Base-by-base conservation (phyloP, 1,139 yeast species). In the Meyerozyma sp. region DNA sequence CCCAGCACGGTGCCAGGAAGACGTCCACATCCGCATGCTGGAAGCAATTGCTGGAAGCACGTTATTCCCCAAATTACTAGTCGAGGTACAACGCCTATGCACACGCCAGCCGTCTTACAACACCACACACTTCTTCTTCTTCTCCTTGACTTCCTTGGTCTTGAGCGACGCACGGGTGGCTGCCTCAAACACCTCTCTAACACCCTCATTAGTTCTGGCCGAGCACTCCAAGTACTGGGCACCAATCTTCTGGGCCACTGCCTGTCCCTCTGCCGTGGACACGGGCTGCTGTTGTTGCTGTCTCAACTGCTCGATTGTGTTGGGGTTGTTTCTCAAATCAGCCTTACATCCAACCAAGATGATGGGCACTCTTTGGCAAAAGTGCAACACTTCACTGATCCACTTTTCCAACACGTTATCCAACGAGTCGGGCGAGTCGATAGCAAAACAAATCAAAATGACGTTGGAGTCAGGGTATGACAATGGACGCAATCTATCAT, bases 301-400 rank as follows among this genome's bases (percentile, higher is more conserved):
- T 62, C 87, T 77, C 65, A 89, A 77, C 56, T 78, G 82, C 62
- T 84, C 90, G 55, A 85, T 79, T 39, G 93, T 86, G 54, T 75
- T 77, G 28, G 82, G 82, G 64, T 90, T 94, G 65, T 84, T 77
- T 74, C 97, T 84, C 64, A 89, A 75, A 69, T 91, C 98, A 53
- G 83, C 81, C 71, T 91, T 91, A 65, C 95, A 86, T 50, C 96
- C 97, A 51, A 90, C 96, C 50, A 91, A 76, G 57, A 90, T 88
- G 68, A 89, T 87, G 58, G 97, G 97, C 45, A 89, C 93, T 62
- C 95, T 95, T 62, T 86, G 96, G 70, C 96, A 90, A 77, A 88
- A 89, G 68, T 89, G 96, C 64, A 86, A 73, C 44, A 90, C 95
- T 71, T 90, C 97, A 47, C 94, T 83, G 57, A 88, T 86, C 97